Evolutionary conservation across 805 yeast species (phyloP).

Genomic region (Starmera dryadoides): DNA sequence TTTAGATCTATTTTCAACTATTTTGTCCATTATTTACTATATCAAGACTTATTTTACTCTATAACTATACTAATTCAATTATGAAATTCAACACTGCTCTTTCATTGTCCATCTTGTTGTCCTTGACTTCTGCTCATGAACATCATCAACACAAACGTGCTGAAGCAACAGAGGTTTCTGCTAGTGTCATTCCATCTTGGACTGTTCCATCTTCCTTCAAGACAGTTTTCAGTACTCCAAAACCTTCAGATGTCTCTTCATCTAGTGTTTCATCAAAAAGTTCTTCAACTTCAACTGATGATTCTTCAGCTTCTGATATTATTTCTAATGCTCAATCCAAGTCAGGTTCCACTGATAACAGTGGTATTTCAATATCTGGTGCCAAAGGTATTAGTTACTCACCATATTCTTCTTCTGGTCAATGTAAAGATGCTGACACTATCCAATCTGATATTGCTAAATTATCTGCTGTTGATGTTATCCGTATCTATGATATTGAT

Average conservation of each 20-base stretch:
- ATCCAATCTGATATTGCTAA: slow-evolving; percentile 39
- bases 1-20: too few relatives aligned
- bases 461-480: slow-evolving; percentile 38
- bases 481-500: slow-evolving; percentile 59
- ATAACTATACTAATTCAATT: too few relatives aligned
- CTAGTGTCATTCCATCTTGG: slow-evolving; percentile 6
- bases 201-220: background rate
- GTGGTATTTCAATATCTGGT: slow-evolving; percentile 29
- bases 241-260: slow-evolving; percentile 8
- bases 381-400: slow-evolving; percentile 59
- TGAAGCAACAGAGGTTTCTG: slow-evolving; percentile 15
- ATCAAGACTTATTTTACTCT: too few relatives aligned
- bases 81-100: too few relatives aligned
- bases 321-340: slow-evolving; percentile 24
- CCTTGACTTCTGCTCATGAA: slow-evolving; percentile 22
- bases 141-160: slow-evolving; percentile 44
- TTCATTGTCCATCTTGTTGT: background rate
- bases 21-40: too few relatives aligned
- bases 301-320: slow-evolving; percentile 25
- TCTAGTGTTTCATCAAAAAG: slow-evolving; percentile 13
- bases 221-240: background rate
- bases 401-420: slow-evolving; percentile 50
- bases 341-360: too few relatives aligned
- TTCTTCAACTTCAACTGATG: too few relatives aligned
- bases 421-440: slow-evolving; percentile 43